Percentiles rank a stretch among this genome's conserved stretches.
phyloP scores from a whole-genome alignment of 2,329 filamentous ascomycete species.

The Paecilomyces sp. region DNA sequence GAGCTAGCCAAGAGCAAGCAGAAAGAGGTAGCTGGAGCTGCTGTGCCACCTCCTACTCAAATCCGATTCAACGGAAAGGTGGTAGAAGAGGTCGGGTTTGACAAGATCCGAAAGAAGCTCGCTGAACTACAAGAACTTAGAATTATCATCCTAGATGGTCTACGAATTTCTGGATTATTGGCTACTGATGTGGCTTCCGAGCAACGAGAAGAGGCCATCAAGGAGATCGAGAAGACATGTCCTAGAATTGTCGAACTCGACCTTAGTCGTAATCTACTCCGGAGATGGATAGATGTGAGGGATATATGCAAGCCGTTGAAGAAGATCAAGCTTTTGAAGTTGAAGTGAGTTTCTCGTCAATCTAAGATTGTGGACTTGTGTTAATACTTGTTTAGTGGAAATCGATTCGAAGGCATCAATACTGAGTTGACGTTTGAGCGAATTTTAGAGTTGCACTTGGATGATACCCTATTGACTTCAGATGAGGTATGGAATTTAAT shows the following conservation, averaged over 20 bases:
- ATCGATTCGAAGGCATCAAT: slow-evolving; percentile 50
- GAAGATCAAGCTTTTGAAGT: slow-evolving; percentile 57
- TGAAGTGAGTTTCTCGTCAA: slow-evolving; percentile 53
- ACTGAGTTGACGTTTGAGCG: slow-evolving; percentile 38
- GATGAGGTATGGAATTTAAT: slow-evolving; percentile 47
- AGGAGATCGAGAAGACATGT: slow-evolving; percentile 50
- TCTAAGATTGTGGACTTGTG: slow-evolving; percentile 3
- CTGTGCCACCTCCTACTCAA: slow-evolving; percentile 35
- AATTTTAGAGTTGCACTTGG: slow-evolving; percentile 56
- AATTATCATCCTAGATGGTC: slow-evolving; percentile 73
- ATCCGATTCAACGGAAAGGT: slow-evolving; percentile 74
- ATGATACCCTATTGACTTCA: slow-evolving; percentile 62
- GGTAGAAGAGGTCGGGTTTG: slow-evolving; percentile 90
- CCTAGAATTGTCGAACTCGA: slow-evolving; percentile 66
- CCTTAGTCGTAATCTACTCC: slow-evolving; percentile 76
- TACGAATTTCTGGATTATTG: slow-evolving; percentile 49
- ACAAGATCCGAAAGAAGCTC: slow-evolving; percentile 78
- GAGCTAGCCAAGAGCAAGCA: slow-evolving; percentile 12
- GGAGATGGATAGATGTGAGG: slow-evolving; percentile 57
- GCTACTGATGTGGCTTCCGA: slow-evolving; percentile 13
- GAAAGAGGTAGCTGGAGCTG: neutral
- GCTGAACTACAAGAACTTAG: slow-evolving; percentile 69
- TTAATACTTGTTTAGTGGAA: slow-evolving; percentile 51
- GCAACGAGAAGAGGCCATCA: slow-evolving; percentile 19
- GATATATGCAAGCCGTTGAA: slow-evolving; percentile 64